Conservation (phyloP, 208 protist species). For the Endotrypanum monterogeii region DNA sequence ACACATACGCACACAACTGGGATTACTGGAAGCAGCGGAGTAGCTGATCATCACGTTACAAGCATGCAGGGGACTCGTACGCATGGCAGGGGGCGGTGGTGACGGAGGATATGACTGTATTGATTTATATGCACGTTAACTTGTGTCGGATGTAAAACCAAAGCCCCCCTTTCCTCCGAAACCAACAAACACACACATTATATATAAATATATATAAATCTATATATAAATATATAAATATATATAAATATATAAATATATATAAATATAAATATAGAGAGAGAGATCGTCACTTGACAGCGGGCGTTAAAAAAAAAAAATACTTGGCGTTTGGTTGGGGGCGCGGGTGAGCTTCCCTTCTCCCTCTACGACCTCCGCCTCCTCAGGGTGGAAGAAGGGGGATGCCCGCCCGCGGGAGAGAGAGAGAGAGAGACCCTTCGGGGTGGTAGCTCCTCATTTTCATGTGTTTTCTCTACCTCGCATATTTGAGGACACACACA, state of each 20-base stretch:
- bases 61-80: not conserved
- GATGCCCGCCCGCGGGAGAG: no score
- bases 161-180: no score
- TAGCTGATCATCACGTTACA: not conserved
- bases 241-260: not conserved
- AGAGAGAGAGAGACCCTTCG: not conserved
- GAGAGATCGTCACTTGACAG: not conserved
- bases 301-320: no score
- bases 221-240: not conserved
- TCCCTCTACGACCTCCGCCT: no score
- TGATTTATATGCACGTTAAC: not conserved
- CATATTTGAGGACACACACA: not conserved
- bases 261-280: no score
- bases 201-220: not conserved
- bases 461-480: not conserved
- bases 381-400: not conserved
- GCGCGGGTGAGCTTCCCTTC: no score
- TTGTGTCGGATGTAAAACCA: no score
- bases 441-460: no score
- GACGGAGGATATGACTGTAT: no score
- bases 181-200: no score
- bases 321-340: no score
- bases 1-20: no score
- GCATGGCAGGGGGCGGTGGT: not conserved
- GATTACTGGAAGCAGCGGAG: not conserved